Base-by-base conservation (phyloP, 306 rosid genomes). In the Trichosanthes truncata region DNA sequence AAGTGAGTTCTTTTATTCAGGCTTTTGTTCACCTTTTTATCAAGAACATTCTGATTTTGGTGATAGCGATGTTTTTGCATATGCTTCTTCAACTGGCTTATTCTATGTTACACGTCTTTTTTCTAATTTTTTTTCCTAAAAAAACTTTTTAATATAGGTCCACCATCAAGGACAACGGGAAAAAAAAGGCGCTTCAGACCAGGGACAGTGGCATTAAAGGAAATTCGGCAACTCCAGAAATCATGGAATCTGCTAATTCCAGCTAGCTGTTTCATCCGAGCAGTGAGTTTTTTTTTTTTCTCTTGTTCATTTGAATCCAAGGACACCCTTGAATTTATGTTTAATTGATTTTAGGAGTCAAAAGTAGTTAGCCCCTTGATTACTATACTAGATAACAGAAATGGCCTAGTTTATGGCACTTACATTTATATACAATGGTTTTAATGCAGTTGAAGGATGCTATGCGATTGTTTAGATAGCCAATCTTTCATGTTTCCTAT, bases 181-280 rank as follows among this genome's bases (percentile, higher is more conserved):
- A 93, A 85, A 76, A 86, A 83, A 83, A 51, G 69, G 76, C 87
- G 88, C 5, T 23, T 3, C 84, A 93, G 55, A 76, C 89, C 91
- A 9, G 98, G 98, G 75, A 59, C 89, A n/a, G 80, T 35, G 35
- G 95, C 97, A 4, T 93, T 93, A 65, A 90, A 90, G 15, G 92
- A 93, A 90, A 93, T 93, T 85, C 91, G 97, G 10, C 76, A 63
- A 2, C 85, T 74, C 23, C 98, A 93, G 83, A 93, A 45, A 81
- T 36, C 84, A 52, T 52, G 74, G 75, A 41, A 80, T 5, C 82
- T 90, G 83, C 60, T 93, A 40, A 82, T 93, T 61, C 98, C 98
- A 49, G 82, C 86, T 80, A 89, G 91, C 60, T 88, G 91, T 3
- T 93, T 93, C 80, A 82, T 93, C 40, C 88, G 97, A 89, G 71